phyloP scores from a whole-genome alignment of 768 basidiomycete species.

The Imleria badia region DNA sequence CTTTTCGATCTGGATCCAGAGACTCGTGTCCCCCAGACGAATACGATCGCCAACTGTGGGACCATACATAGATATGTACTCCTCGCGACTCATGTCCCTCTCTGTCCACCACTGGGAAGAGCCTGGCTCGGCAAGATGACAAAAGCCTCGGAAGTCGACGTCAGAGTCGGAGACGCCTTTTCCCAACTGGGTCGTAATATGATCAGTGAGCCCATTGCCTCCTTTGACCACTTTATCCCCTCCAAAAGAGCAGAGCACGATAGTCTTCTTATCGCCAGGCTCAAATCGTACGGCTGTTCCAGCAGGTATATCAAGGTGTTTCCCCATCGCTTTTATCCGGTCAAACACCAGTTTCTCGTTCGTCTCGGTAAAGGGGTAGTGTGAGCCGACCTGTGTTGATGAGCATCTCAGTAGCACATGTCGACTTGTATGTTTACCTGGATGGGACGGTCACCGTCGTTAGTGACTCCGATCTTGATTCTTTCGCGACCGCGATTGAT shows the following conservation, averaged over 20 bases:
- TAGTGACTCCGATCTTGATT: constrained; percentile 74
- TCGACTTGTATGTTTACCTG: constrained; percentile 52
- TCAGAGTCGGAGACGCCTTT: constrained; percentile 32
- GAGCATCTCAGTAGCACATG: background rate
- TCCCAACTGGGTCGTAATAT: constrained; percentile 48
- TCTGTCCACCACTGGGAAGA: constrained; percentile 50
- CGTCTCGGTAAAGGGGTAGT: constrained; percentile 93
- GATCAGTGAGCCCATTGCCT: constrained; percentile 59
- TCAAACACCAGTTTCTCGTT: constrained; percentile 83
- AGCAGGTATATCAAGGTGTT: constrained; percentile 87
- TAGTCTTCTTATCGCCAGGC: constrained; percentile 85
- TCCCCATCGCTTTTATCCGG: constrained; percentile 75
- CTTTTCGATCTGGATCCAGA: constrained; percentile 92
- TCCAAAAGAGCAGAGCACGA: constrained; percentile 76
- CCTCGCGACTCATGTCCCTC: constrained; percentile 60
- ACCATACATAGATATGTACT: constrained; percentile 93
- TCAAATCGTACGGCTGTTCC: constrained; percentile 98
- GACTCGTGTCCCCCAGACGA: constrained; percentile 80
- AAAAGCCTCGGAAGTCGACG: constrained; percentile 55
- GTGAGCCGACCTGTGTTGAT: constrained; percentile 73
- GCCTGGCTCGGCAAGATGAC: constrained; percentile 65
- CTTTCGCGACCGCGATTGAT: constrained; percentile 77
- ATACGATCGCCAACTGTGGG: constrained; percentile 91
- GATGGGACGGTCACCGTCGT: constrained; percentile 90
- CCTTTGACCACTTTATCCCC: constrained; percentile 74